A percentile compares a stretch with the other conserved stretches of the same genome.
Evolutionary conservation across 768 basidiomycete genomes (phyloP).

Genomic region (Roridomyces roridus): DNA sequence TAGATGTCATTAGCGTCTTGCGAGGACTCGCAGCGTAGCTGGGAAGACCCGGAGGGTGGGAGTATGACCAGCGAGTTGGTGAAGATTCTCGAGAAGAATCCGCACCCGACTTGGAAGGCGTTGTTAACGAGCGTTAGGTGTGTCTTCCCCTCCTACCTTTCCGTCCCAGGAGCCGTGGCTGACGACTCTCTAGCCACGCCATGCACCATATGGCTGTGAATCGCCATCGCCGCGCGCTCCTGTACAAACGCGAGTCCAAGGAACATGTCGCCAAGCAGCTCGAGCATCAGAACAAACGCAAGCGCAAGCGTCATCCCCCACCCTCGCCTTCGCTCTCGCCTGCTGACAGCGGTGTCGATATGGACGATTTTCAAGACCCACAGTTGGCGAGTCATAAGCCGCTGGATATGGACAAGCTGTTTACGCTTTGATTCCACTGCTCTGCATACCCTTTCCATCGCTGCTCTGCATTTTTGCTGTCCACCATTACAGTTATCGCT

Average conservation of each 20-base stretch:
- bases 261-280: background rate
- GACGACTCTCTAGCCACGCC: constrained; percentile 14
- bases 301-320: too few species aligned
- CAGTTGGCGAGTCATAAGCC: constrained; percentile 17
- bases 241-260: constrained; percentile 17
- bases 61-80: constrained; percentile 25
- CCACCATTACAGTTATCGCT: too few species aligned
- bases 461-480: too few species aligned
- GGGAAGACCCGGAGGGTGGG: constrained; percentile 17
- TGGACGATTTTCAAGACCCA: constrained; percentile 23
- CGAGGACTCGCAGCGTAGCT: constrained; percentile 20
- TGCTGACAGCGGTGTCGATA: background rate
- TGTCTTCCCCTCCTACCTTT: background rate
- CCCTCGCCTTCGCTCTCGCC: background rate
- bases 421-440: constrained; percentile 8
- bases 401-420: constrained; percentile 14
- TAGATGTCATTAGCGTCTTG: constrained; percentile 23
- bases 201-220: constrained; percentile 18
- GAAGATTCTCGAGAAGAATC: constrained; percentile 16
- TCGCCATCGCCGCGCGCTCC: constrained; percentile 8
- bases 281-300: too few species aligned
- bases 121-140: constrained; percentile 12
- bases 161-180: background rate
- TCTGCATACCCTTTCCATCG: too few species aligned
- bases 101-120: constrained; percentile 18